Percentiles rank a stretch among this genome's conserved stretches.
These are phyloP conservation scores for Candida broadrunensis DNA, from an alignment of 805 yeast genomes.

Conservation along the genomic window DNA sequence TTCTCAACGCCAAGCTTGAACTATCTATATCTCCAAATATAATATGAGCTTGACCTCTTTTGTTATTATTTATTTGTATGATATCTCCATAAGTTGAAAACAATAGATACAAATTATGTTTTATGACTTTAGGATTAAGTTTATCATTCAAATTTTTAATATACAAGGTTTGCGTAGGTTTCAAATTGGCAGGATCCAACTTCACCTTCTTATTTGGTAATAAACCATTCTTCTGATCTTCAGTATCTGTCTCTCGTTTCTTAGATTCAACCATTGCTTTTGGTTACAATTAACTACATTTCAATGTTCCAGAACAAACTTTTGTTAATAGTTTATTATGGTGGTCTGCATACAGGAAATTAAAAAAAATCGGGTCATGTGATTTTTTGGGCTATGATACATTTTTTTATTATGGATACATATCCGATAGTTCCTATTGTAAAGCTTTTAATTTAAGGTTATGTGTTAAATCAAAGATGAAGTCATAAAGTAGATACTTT, in stretches of 20 bases:
- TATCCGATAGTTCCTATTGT: too few species aligned
- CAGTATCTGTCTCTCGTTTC: not conserved
- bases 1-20: constrained; percentile 49
- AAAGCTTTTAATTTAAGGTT: too few species aligned
- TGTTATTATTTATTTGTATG: constrained; percentile 42
- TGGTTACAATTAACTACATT: too few species aligned
- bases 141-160: constrained; percentile 59
- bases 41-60: constrained; percentile 66
- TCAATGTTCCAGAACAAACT: too few species aligned
- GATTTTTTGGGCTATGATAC: too few species aligned
- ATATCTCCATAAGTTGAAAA: constrained; percentile 68
- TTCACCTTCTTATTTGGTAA: constrained; percentile 5
- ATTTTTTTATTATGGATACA: too few species aligned
- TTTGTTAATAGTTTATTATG: too few species aligned
- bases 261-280: not conserved
- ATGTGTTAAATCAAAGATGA: too few species aligned
- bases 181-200: constrained; percentile 6
- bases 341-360: too few species aligned
- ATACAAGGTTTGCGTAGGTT: constrained; percentile 49
- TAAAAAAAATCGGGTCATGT: too few species aligned
- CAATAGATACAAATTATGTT: constrained; percentile 53
- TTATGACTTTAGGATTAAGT: constrained; percentile 41
- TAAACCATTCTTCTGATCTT: not conserved
- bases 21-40: constrained; percentile 46
- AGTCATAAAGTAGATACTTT: too few species aligned